A percentile compares a stretch with the other conserved stretches of the same genome.
Evolutionary conservation across 345 rosid genomes (phyloP).

Genomic region (Carallia pectinifolia): DNA sequence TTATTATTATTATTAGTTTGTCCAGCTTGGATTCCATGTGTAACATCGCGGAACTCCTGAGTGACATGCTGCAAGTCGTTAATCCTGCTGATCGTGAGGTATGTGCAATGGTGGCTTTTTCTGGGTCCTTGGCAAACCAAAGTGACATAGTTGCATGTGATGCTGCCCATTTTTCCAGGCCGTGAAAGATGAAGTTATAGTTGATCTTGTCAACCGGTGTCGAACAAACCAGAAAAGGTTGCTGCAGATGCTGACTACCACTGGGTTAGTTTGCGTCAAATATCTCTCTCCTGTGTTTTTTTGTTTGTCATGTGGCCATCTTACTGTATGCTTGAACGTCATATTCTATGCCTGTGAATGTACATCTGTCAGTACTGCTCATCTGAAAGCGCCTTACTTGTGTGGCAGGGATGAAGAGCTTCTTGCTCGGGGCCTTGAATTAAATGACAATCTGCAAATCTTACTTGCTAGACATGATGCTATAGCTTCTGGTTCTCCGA

Average conservation of each 20-base stretch:
- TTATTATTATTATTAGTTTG: conserved; percentile 39
- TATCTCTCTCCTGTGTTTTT: neutral
- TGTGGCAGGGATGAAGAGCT: conserved; percentile 82
- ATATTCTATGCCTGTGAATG: neutral
- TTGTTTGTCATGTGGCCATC: neutral
- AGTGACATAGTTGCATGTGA: neutral
- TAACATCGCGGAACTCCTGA: conserved; percentile 74
- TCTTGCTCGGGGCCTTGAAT: conserved; percentile 80
- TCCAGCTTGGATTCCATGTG: conserved; percentile 80
- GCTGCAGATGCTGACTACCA: conserved; percentile 89
- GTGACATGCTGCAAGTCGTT: conserved; percentile 94
- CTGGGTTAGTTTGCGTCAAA: conserved; percentile 56
- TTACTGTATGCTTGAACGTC: neutral
- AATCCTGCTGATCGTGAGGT: conserved; percentile 66
- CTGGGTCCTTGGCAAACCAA: neutral
- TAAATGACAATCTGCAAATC: conserved; percentile 76
- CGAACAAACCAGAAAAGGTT: conserved; percentile 87
- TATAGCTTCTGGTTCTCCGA: conserved; percentile 72
- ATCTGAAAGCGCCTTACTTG: conserved; percentile 11
- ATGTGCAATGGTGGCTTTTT: conserved; percentile 15
- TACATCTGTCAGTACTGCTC: conserved; percentile 5
- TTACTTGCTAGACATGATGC: conserved; percentile 83
- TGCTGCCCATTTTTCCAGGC: conserved; percentile 46
- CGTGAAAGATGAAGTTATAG: conserved; percentile 90
- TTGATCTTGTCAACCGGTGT: conserved; percentile 78